Evolutionary conservation across 805 yeast species (phyloP).

Genomic region (Suhomyces sp.): DNA sequence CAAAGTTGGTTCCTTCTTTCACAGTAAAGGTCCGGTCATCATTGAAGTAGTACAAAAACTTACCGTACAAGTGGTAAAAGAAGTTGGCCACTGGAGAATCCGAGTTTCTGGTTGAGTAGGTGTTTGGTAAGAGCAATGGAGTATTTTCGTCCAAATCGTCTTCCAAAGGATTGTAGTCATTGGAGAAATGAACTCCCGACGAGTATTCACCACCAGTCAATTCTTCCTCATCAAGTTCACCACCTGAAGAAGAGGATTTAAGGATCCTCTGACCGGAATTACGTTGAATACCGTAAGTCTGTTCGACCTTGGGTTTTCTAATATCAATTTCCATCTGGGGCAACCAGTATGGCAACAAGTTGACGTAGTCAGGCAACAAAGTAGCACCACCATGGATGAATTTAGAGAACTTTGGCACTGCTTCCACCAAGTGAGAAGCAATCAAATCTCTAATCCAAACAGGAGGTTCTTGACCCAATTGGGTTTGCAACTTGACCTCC

Average conservation of each 20-base stretch:
- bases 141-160: slow-evolving; percentile 49
- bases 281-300: slow-evolving; percentile 62
- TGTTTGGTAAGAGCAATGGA: slow-evolving; percentile 41
- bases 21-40: slow-evolving; percentile 46
- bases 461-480: slow-evolving; percentile 98
- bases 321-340: slow-evolving; percentile 97
- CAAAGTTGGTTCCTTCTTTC: slow-evolving; percentile 44
- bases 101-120: slow-evolving; percentile 24
- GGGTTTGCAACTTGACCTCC: slow-evolving; percentile 96
- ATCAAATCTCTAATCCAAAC: slow-evolving; percentile 94
- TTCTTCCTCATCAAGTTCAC: slow-evolving; percentile 69
- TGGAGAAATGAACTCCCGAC: slow-evolving; percentile 40
- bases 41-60: slow-evolving; percentile 39
- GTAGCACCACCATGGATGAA: slow-evolving; percentile 96
- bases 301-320: slow-evolving; percentile 72
- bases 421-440: slow-evolving; percentile 90
- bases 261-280: slow-evolving; percentile 25
- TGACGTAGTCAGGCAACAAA: slow-evolving; percentile 78
- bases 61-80: slow-evolving; percentile 30
- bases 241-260: slow-evolving; percentile 47
- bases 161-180: slow-evolving; percentile 45
- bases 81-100: slow-evolving; percentile 34
- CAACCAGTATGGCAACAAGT: slow-evolving; percentile 91
- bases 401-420: slow-evolving; percentile 96
- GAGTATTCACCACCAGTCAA: slow-evolving; percentile 41